Conservation (phyloP, 495 filamentous ascomycete genomes). For the Penicillium riverlandense region DNA sequence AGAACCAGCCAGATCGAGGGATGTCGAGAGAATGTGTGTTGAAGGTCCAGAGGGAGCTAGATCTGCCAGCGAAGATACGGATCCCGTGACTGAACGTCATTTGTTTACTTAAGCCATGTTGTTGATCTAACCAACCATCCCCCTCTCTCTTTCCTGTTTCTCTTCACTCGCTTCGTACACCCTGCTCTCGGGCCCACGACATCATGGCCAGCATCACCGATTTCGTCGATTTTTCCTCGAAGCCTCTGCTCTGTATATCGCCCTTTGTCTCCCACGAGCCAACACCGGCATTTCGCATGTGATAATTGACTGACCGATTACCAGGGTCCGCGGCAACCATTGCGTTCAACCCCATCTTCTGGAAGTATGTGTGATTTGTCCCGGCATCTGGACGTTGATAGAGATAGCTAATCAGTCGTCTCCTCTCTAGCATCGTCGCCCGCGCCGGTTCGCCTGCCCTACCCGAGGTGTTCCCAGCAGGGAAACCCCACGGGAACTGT, state of each 20-base stretch:
- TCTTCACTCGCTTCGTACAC: slow-evolving; percentile 5
- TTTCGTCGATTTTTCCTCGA: slow-evolving; percentile 40
- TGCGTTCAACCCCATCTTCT: slow-evolving; percentile 51
- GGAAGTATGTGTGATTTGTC: slow-evolving; percentile 40
- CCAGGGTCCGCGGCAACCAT: slow-evolving; percentile 43
- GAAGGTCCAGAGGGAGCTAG: too few relatives aligned
- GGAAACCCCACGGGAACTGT: too few relatives aligned
- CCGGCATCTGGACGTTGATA: not conserved
- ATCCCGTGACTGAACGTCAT: slow-evolving; percentile 2
- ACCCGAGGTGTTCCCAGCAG: not conserved
- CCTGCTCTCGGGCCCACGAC: not conserved
- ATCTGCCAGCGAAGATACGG: too few relatives aligned
- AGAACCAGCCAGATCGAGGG: too few relatives aligned
- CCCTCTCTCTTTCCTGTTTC: slow-evolving; percentile 4
- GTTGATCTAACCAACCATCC: not conserved
- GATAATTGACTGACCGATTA: slow-evolving; percentile 27
- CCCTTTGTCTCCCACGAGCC: not conserved
- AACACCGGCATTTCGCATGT: slow-evolving; percentile 11
- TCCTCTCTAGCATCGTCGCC: slow-evolving; percentile 32
- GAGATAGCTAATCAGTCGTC: not conserved
- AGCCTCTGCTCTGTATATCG: slow-evolving; percentile 35
- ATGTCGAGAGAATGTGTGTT: too few relatives aligned
- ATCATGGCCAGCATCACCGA: slow-evolving; percentile 32
- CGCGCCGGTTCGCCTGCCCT: slow-evolving; percentile 33
- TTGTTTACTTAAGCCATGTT: not conserved